Percentiles rank a stretch among this genome's conserved stretches.
phyloP scores from a whole-genome alignment of 176 grass and related monocot genomes.

The Areca catechu region DNA sequence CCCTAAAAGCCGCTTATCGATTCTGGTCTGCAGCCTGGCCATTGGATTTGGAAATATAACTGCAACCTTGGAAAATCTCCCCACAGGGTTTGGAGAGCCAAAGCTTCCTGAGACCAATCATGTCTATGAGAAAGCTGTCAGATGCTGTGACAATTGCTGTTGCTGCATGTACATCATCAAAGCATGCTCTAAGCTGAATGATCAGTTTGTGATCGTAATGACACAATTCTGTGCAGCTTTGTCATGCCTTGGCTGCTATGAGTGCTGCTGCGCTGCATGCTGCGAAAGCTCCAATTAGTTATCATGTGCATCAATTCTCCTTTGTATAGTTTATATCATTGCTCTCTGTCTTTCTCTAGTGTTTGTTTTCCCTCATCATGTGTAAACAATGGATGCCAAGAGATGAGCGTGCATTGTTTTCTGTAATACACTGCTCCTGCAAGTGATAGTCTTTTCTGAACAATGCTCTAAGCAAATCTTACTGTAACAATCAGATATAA shows the following conservation, averaged over 20 bases:
- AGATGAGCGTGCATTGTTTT: no score
- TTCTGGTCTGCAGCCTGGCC: conserved; percentile 26
- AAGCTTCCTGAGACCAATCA: conserved; percentile 28
- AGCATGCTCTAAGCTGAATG: conserved; percentile 57
- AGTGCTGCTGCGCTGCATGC: conserved; percentile 67
- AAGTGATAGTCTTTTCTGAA: no score
- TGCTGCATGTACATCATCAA: conserved; percentile 85
- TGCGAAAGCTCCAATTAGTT: conserved; percentile 39
- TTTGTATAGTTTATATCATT: no score
- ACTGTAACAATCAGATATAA: no score
- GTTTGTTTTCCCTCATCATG: no score
- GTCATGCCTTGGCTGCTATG: conserved; percentile 66
- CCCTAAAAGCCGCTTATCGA: conserved; percentile 12
- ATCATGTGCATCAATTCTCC: neutral
- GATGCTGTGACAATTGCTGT: conserved; percentile 61
- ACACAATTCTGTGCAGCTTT: conserved; percentile 54
- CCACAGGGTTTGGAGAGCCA: conserved; percentile 25
- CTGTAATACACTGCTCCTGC: no score
- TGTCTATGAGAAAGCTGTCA: conserved; percentile 43
- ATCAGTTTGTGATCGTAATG: conserved; percentile 53
- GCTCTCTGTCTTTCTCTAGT: no score
- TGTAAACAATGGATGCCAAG: no score
- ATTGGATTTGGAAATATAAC: conserved; percentile 61
- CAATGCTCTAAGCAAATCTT: no score
- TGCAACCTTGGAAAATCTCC: conserved; percentile 55